Evolutionary conservation across 495 filamentous ascomycete species (phyloP).

Genomic region (Lophiostoma macrostomum): DNA sequence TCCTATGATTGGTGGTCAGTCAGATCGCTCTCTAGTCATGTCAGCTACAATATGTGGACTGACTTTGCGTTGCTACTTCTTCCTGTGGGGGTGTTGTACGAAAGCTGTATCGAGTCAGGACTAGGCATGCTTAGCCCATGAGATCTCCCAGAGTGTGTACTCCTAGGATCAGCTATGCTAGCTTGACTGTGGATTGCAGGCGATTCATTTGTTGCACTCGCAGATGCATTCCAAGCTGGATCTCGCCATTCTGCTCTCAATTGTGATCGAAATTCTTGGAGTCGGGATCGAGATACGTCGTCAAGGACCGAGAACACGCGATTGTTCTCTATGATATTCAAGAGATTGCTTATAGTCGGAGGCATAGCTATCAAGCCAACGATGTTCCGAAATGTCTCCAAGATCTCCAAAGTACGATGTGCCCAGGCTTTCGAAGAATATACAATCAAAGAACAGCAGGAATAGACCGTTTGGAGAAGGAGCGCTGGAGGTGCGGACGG

Average conservation of each 20-base stretch:
- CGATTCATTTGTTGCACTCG: neutral
- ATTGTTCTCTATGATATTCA: neutral
- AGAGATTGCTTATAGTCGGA: conserved; percentile 6
- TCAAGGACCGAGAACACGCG: neutral
- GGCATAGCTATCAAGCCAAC: conserved; percentile 11
- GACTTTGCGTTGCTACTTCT: too few relatives aligned
- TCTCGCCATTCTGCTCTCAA: conserved; percentile 4
- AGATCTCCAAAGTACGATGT: conserved; percentile 1
- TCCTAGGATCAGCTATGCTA: too few relatives aligned
- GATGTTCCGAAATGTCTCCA: conserved; percentile 4
- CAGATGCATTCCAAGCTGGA: neutral
- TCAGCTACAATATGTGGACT: neutral
- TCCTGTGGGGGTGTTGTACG: conserved; percentile 2
- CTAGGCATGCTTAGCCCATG: conserved; percentile 9
- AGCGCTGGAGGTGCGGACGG: conserved; percentile 15
- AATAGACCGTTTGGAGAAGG: conserved; percentile 11
- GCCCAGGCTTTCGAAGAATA: conserved; percentile 1
- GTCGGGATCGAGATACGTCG: neutral
- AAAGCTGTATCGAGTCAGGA: conserved; percentile 16
- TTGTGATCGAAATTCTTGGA: conserved; percentile 5
- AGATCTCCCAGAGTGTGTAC: too few relatives aligned
- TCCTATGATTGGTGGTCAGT: neutral
- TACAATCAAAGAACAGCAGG: neutral
- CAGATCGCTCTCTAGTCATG: neutral
- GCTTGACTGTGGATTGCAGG: too few relatives aligned